Evolutionary conservation across 768 basidiomycete genomes (phyloP).

Genomic region (Mycena maculata): DNA sequence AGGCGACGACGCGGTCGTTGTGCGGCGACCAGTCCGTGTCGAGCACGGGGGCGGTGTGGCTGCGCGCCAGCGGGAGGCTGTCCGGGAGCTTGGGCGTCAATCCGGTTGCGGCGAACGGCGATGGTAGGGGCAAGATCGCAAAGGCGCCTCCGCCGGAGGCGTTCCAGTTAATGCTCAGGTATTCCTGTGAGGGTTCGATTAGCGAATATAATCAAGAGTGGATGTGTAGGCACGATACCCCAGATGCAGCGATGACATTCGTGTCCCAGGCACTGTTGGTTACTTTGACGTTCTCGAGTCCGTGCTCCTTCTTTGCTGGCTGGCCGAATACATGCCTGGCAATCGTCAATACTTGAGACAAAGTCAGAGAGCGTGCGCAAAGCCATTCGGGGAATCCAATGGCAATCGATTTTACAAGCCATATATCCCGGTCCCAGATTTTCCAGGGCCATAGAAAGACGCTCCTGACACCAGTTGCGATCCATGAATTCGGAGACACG

Average conservation of each 20-base stretch:
- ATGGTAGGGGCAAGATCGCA: conserved; percentile 89
- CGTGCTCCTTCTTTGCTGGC: conserved; percentile 84
- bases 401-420: no score
- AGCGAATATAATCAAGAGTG: conserved; percentile 1
- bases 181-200: conserved; percentile 60
- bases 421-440: no score
- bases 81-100: conserved; percentile 90
- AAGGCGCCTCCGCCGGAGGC: conserved; percentile 94
- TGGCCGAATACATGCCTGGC: conserved; percentile 93
- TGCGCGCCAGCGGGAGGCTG: conserved; percentile 89
- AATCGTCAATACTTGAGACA: conserved; percentile 20
- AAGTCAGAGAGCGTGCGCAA: conserved; percentile 1
- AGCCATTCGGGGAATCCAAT: no score
- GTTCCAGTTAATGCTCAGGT: conserved; percentile 95
- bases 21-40: conserved; percentile 98
- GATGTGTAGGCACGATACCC: conserved; percentile 51
- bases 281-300: conserved; percentile 85
- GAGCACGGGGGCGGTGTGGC: conserved; percentile 85
- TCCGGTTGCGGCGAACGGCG: conserved; percentile 66
- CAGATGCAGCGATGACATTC: conserved; percentile 88
- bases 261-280: conserved; percentile 97
- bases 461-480: no score
- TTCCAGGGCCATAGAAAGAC: no score
- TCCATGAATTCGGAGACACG: no score
- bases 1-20: conserved; percentile 90